Conservation (phyloP, 2,329 filamentous ascomycete genomes). For the Trichoderma atrobrunneum region DNA sequence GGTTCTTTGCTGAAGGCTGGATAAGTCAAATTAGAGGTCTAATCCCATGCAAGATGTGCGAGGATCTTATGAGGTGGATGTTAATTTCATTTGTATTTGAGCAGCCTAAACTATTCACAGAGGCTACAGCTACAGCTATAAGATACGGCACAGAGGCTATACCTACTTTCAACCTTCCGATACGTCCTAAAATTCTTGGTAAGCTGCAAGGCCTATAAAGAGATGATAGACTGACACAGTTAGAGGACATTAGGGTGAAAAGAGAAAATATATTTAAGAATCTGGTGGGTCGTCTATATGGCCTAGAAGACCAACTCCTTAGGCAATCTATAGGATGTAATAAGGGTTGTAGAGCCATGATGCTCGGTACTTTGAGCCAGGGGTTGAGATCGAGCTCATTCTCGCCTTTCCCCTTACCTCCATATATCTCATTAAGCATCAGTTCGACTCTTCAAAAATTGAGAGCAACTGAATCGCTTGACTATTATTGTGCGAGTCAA, state of each 20-base stretch:
- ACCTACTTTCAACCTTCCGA: not conserved
- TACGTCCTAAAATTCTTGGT: not conserved
- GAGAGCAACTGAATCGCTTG: not conserved
- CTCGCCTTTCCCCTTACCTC: not conserved
- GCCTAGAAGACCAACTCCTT: not conserved
- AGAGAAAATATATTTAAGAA: accelerated
- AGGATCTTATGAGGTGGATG: not conserved
- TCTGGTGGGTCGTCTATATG: accelerated
- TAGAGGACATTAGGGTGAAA: not conserved
- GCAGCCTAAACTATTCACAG: not conserved
- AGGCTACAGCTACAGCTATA: not conserved
- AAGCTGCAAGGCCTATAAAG: not conserved
- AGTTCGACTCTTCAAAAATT: not conserved
- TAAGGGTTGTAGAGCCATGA: not conserved
- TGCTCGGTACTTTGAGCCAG: not conserved
- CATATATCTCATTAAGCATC: not conserved
- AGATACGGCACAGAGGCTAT: not conserved
- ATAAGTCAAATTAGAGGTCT: not conserved
- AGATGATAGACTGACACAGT: not conserved
- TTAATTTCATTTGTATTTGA: not conserved
- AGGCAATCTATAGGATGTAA: not conserved
- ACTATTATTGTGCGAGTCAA: not conserved
- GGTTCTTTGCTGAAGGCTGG: not conserved
- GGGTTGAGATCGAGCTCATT: not conserved
- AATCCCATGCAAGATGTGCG: not conserved